Percentiles rank a stretch among this genome's conserved stretches.
Conservation (phyloP, 2,329 filamentous ascomycete genomes). For the Xylariaceae sp. region DNA sequence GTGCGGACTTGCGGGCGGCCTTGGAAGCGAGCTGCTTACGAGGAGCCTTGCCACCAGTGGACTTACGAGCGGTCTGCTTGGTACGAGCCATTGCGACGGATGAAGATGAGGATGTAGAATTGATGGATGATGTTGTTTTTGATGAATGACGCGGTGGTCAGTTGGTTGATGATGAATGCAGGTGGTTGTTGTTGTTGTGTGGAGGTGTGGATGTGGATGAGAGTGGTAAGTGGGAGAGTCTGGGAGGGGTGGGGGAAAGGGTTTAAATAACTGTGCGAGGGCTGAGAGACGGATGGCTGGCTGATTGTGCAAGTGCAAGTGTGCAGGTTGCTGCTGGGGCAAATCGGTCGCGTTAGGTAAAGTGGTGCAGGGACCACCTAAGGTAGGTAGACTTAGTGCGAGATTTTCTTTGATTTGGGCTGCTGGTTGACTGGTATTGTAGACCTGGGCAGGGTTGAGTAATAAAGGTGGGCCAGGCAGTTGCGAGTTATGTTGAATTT, state of each 20-base stretch:
- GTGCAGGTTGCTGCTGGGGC: neutral
- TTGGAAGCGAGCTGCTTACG: slow-evolving; percentile 99
- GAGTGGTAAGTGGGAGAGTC: slow-evolving; percentile 40
- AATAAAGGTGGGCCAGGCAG: slow-evolving; percentile 34
- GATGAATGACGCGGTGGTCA: slow-evolving; percentile 32
- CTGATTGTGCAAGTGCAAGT: slow-evolving; percentile 40
- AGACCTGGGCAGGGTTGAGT: neutral
- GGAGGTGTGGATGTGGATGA: slow-evolving; percentile 33
- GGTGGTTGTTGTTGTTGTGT: slow-evolving; percentile 41
- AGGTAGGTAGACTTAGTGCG: neutral
- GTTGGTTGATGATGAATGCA: slow-evolving; percentile 42
- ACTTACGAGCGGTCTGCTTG: slow-evolving; percentile 76
- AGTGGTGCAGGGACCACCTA: slow-evolving; percentile 15
- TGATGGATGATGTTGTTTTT: slow-evolving; percentile 39
- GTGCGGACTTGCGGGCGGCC: slow-evolving; percentile 97
- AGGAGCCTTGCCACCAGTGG: slow-evolving; percentile 78
- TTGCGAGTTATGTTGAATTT: slow-evolving; percentile 35
- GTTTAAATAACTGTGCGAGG: slow-evolving; percentile 42
- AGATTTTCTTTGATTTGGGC: neutral
- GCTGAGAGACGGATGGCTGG: slow-evolving; percentile 19
- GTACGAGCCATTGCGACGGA: slow-evolving; percentile 66
- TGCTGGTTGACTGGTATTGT: no score
- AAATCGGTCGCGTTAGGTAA: neutral
- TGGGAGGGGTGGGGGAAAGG: slow-evolving; percentile 38
- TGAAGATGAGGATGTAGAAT: slow-evolving; percentile 34